A percentile compares a stretch with the other conserved stretches of the same genome.
Evolutionary conservation across 192 early-diverging fungal species (phyloP).

Genomic region (Entomortierella chlamydospora): DNA sequence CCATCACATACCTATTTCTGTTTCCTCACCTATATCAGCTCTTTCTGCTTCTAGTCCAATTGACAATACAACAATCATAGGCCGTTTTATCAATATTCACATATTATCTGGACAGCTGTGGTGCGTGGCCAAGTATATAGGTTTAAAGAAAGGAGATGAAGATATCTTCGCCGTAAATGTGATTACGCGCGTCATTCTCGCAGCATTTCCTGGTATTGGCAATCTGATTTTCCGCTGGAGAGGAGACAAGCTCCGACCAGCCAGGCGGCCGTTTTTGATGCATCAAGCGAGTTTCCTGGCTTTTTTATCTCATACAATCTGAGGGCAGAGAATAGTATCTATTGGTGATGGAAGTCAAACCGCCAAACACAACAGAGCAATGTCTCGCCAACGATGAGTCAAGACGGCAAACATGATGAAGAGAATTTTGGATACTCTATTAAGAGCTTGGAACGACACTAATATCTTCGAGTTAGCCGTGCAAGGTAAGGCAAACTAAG

Average conservation of each 20-base stretch:
- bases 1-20: too few relatives aligned
- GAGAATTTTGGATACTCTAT: not conserved
- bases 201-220: slow-evolving; percentile 8
- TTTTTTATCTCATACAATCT: slow-evolving; percentile 8
- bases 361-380: slow-evolving; percentile 11
- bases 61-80: not conserved
- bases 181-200: not conserved
- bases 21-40: too few relatives aligned
- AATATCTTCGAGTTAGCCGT: slow-evolving; percentile 6
- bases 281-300: slow-evolving; percentile 11
- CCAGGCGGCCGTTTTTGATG: slow-evolving; percentile 2
- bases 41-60: not conserved
- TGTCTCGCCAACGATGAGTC: slow-evolving; percentile 8
- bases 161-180: not conserved
- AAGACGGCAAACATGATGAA: slow-evolving; percentile 13
- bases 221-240: slow-evolving; percentile 17
- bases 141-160: slow-evolving; percentile 1
- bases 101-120: not conserved
- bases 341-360: slow-evolving; percentile 11
- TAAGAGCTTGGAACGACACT: not conserved
- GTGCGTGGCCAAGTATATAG: not conserved
- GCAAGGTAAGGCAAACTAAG: too few relatives aligned
- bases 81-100: not conserved
- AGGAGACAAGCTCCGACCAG: slow-evolving; percentile 13
- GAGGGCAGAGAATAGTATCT: slow-evolving; percentile 8